Evolutionary conservation across 352 stramenopile genomes (phyloP).

Genomic region (Aphanomyces cochlioides): DNA sequence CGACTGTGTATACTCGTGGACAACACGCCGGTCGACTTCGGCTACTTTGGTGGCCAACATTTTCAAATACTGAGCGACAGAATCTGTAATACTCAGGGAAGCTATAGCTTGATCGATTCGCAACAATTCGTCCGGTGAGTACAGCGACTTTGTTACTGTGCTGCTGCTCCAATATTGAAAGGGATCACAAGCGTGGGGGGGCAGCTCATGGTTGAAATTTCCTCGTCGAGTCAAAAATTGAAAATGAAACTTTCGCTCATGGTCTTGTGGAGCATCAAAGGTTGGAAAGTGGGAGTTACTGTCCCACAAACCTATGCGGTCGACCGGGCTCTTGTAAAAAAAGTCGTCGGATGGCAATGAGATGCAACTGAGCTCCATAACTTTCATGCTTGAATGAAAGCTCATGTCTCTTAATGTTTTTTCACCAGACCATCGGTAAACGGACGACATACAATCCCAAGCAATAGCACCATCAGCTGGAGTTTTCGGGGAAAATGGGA

Average conservation of each 20-base stretch:
- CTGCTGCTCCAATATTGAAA: slow-evolving; percentile 11
- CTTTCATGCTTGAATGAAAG: slow-evolving; percentile 46
- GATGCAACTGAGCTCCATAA: slow-evolving; percentile 45
- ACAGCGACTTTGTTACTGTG: not conserved
- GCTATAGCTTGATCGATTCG: not conserved
- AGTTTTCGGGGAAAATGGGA: slow-evolving; percentile 38
- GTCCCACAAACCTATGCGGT: no score
- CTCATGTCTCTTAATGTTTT: slow-evolving; percentile 3
- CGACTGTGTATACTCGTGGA: slow-evolving; percentile 68
- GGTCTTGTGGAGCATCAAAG: no score
- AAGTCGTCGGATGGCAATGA: not conserved
- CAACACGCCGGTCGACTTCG: slow-evolving; percentile 51
- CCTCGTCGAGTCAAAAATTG: slow-evolving; percentile 15
- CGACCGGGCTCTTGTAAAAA: no score
- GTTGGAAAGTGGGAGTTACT: no score
- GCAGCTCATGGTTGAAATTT: not conserved
- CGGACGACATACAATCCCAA: slow-evolving; percentile 21
- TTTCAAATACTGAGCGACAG: slow-evolving; percentile 46
- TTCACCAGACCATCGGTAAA: slow-evolving; percentile 6
- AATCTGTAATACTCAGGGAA: slow-evolving; percentile 42
- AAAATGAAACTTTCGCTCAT: slow-evolving; percentile 1
- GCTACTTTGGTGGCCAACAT: slow-evolving; percentile 39
- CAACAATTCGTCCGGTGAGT: slow-evolving; percentile 32
- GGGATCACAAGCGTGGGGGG: not conserved
- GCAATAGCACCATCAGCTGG: not conserved